Base-by-base conservation (phyloP, 1,284 basidiomycete genomes). In the Rhodotorula mucilaginosa region DNA sequence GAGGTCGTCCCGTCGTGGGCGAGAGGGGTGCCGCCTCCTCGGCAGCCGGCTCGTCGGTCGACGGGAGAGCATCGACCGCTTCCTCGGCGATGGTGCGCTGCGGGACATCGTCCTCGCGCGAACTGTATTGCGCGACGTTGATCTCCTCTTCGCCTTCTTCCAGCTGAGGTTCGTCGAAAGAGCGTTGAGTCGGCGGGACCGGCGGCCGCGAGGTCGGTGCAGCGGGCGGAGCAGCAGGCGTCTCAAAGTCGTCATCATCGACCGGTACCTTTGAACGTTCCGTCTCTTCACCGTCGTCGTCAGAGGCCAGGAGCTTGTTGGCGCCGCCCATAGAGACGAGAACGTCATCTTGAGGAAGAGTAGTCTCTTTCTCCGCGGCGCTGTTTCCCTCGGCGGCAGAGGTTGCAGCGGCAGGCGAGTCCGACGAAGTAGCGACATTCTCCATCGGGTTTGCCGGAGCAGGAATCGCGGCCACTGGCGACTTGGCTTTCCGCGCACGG, bases 231-330 rank as follows among this genome's bases (percentile, higher is more conserved):
- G 70, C 59, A n/a, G 64, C 68, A 0, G 65, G 64, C 34, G 66
- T 57, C 0, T 69, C 72, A 44, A 69, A 69, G 51, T 72, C 68
- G 56, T 65, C 71, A 0, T 68, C 71, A 34, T 68, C 69, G 31
- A 29, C 48, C 2, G 46, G 44, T 18, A 54, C 44, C 57, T 39
- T 18, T 16, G 16, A 16, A 2, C n/a, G 39, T 44, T 44, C 39
- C 3, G 63, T 51, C 8, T 61, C 67, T 19, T 64, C 65, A 0
- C 62, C 59, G 13, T 67, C 64, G 49, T 67, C 67, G 49, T 47
- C 64, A 6, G 21, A 10, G 3, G 51, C 31, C 16, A 58, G 62
- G 3, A 73, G 34, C 7, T 62, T 31, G 31, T 26, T 46, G 13
- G 52, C 65, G 3, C 58, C 68, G 5, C 65, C 65, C 65, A 68